A percentile compares a stretch with the other conserved stretches of the same genome.
Conservation (phyloP, 2,329 filamentous ascomycete genomes). For the Hymenoscyphus repandus region DNA sequence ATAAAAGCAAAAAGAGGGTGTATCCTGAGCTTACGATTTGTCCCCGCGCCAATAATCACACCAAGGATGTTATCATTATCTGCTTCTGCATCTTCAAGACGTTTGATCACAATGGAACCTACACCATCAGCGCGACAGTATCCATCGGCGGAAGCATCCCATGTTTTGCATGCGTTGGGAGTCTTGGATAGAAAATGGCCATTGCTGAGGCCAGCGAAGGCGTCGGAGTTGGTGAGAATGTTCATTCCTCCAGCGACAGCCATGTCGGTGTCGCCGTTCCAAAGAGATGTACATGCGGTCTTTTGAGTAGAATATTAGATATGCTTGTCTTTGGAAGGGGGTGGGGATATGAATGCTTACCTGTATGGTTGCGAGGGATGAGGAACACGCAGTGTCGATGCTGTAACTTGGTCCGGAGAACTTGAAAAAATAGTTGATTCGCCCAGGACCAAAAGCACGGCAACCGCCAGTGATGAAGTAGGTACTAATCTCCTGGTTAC, state of each 20-base stretch:
- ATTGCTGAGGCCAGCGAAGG: conserved; percentile 24
- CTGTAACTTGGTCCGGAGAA: conserved; percentile 35
- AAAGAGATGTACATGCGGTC: conserved; percentile 17
- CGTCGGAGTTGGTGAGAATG: conserved; percentile 15
- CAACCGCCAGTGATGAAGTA: background rate
- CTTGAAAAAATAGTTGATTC: conserved; percentile 36
- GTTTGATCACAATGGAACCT: conserved; percentile 43
- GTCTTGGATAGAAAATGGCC: conserved; percentile 31
- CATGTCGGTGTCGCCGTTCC: conserved; percentile 16
- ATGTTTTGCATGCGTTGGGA: conserved; percentile 44
- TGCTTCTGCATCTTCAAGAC: conserved; percentile 40
- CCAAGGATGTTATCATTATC: conserved; percentile 45
- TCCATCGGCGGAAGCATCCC: conserved; percentile 42
- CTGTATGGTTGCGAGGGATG: conserved; percentile 30
- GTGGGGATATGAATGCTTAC: conserved; percentile 9
- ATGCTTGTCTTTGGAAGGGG: no score
- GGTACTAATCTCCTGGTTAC: background rate
- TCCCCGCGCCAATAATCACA: conserved; percentile 62
- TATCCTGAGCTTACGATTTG: no score
- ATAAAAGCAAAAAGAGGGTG: no score
- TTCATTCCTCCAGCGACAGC: conserved; percentile 21
- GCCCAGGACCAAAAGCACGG: conserved; percentile 23
- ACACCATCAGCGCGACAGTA: conserved; percentile 47
- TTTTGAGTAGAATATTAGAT: background rate
- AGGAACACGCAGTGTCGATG: conserved; percentile 35